Evolutionary conservation across 495 filamentous ascomycete species (phyloP).

Genomic region (Aspergillus bertholletiae): DNA sequence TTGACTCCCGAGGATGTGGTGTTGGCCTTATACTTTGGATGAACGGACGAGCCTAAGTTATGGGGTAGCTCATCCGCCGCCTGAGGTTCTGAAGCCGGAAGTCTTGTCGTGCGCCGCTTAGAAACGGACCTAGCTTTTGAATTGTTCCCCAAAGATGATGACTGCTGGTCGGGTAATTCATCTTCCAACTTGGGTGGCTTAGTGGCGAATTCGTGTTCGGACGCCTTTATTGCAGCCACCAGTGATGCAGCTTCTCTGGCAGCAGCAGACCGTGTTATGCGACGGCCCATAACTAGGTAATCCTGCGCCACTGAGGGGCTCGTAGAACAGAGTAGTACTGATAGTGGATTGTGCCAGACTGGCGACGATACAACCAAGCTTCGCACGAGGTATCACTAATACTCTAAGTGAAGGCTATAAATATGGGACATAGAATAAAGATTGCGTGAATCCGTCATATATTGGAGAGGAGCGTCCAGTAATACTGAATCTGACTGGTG

Average conservation of each 20-base stretch:
- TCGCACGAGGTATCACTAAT: too few species aligned
- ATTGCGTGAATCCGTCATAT: not conserved
- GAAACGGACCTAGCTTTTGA: not conserved
- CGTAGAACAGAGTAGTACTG: not conserved
- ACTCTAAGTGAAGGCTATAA: too few species aligned
- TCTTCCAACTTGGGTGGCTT: not conserved
- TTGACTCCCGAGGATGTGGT: conserved; percentile 12
- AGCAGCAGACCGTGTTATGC: conserved; percentile 24
- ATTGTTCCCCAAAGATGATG: not conserved
- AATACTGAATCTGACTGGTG: not conserved
- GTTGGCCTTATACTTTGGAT: not conserved
- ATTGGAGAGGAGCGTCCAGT: not conserved
- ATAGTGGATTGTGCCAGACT: not conserved
- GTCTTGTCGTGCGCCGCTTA: conserved; percentile 20
- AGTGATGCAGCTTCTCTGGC: conserved; percentile 17
- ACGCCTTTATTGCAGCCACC: conserved; percentile 6
- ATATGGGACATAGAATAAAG: not conserved
- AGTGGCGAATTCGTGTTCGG: not conserved
- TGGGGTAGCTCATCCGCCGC: conserved; percentile 39
- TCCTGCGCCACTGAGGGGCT: not conserved
- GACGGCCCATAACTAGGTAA: conserved; percentile 6
- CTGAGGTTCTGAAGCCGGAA: conserved; percentile 7
- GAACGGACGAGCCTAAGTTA: conserved; percentile 29
- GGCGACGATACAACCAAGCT: too few species aligned
- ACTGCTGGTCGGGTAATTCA: not conserved